Evolutionary conservation across 1,284 basidiomycete genomes (phyloP), one percentile per base, ranked within the genome.

Genomic region (Afroboletus lepidellus): DNA sequence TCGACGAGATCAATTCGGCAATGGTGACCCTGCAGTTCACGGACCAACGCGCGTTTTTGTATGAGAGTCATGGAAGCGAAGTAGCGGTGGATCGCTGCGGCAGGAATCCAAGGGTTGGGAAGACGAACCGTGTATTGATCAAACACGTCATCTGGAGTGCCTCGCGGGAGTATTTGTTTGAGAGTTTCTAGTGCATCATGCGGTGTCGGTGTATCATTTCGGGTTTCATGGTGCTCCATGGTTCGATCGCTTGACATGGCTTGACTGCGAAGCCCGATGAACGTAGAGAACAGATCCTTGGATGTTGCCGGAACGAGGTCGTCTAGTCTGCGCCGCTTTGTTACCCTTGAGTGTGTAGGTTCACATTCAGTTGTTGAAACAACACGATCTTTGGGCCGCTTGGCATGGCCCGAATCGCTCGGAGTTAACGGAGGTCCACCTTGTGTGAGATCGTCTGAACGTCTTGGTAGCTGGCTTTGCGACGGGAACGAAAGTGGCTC

Each of bases 41-140:
- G 76, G 30, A 85, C 74, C 2, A 90, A 70, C 12, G 71, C 72
- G 46, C 79, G 80, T 59, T 83, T 84, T 64, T 90, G 86, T 5
- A 89, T 71, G n/a, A 88, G 55, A 24, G 80, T 72, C 50, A 89
- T 63, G 16, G 85, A 89, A 16, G 80, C 79, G 65, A 91, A 73
- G 60, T 89, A 90, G 24, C 74, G 76, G 64, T 89, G 85, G n/a
- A 63, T 48, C n/a, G 60, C 66, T 9, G 53, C 47, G 11, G 78
- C 73, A 33, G 53, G 59, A n/a, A 54, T 50, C 65, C 67, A 67
- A 16, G 57, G 46, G 5, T 65, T 60, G 7, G 79, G 76, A 36
- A 83, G 68, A 16, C 61, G 60, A 20, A 85, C 64, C 3, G 82
- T 87, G 50, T 74, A 72, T 32, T 61, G 56, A 60, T 84, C 78